phyloP scores from a whole-genome alignment of 2,329 filamentous ascomycete genomes.

The Colletotrichum sp. region DNA sequence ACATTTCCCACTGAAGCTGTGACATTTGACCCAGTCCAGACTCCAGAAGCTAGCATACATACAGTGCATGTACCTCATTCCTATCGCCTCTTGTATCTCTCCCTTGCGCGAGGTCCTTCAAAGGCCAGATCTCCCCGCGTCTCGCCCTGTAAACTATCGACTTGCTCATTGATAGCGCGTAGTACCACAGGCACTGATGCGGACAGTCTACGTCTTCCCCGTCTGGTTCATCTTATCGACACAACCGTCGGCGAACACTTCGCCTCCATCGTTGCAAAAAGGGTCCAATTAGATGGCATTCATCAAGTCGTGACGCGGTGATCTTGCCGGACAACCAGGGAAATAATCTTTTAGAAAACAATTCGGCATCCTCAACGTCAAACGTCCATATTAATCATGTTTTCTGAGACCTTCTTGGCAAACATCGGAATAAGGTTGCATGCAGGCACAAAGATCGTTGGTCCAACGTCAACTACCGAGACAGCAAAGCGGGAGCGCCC shows the following conservation, averaged over 20 bases:
- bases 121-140: not conserved
- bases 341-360: not conserved
- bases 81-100: not conserved
- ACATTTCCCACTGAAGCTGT: not conserved
- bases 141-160: not conserved
- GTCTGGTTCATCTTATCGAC: not conserved
- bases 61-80: not conserved
- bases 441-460: not conserved
- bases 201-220: not conserved
- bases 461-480: not conserved
- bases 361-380: not conserved
- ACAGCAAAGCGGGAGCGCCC: not conserved
- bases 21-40: not conserved
- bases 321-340: not conserved
- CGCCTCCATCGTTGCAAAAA: not conserved
- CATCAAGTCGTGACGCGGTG: not conserved
- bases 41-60: not conserved
- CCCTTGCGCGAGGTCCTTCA: not conserved
- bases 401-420: not conserved
- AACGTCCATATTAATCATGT: not conserved
- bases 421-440: not conserved
- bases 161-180: not conserved
- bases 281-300: not conserved
- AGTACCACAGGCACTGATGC: not conserved
- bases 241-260: not conserved